Base-by-base conservation (phyloP, 495 filamentous ascomycete genomes). In the Neurospora cerealis region DNA sequence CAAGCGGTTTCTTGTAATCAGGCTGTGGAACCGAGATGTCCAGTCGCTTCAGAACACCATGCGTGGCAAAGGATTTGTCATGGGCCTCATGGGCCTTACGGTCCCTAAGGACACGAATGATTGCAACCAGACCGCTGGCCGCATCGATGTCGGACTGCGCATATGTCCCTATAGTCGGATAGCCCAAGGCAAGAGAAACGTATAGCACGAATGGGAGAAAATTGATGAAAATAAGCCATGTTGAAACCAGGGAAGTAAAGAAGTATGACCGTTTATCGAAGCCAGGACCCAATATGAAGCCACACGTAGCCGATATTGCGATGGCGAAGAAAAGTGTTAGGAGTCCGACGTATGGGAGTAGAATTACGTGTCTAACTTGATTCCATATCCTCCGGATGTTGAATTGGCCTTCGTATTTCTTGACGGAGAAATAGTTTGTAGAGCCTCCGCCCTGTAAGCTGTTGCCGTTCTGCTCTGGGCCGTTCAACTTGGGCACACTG, bases 131-230 rank as follows among this genome's bases (percentile, higher is more conserved):
- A 62, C 54, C 54, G 54, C 13, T 62, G 54, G 54, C 24, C 2
- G 54, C 24, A 34, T 62, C 21, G 13, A 62, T 7, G 24, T 62
- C 54, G 54, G 24, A 32, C 2, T 15, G 28, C 5, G 24, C 24
- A 62, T 32, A 13, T 5, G 24, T 17, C 13, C 54, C 54, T 62
- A 62, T 32, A 28, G 54, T 62, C 6, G 54, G 54, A 32, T 62
- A 28, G 5, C 13, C 54, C 21, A 62, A 0, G 54, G 54, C 21
- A 62, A 62, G 5, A 17, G 2, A 17, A 8, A 62, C 2, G 13
- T 62, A 32, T 1, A 7, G 0, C 1, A 17, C 3, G 0, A 62
- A 62, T 8, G 54, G 54, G 2, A 4, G 0, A 0, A 17, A 3
- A 32, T 32, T 62, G 54, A 13, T 1, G 0, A 1, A 2, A 28